These are phyloP conservation scores for Aspergillus clavatus DNA, from an alignment of 2,329 filamentous ascomycete genomes.

Conservation along the genomic window DNA sequence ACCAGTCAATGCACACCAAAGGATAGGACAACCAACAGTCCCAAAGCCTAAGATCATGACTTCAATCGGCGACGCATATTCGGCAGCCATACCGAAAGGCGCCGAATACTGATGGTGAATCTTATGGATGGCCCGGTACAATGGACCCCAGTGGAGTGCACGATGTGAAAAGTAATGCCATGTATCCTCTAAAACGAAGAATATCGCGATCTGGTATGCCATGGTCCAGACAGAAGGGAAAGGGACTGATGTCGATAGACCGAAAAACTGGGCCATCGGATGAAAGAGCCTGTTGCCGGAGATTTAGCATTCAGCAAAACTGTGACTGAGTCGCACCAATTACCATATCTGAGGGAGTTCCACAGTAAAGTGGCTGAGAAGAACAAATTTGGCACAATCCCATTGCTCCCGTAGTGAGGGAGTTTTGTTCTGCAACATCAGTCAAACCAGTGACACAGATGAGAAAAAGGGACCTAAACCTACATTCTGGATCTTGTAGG, in stretches of 20 bases:
- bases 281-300: conserved; percentile 67
- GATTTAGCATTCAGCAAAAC: conserved; percentile 6
- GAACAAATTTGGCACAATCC: conserved; percentile 86
- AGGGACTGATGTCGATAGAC: conserved; percentile 79
- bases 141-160: conserved; percentile 83
- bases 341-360: conserved; percentile 96
- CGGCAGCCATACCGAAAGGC: conserved; percentile 90
- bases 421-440: conserved; percentile 61
- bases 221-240: conserved; percentile 85
- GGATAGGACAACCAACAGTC: conserved; percentile 72
- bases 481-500: conserved; percentile 91
- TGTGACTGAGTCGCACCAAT: neutral
- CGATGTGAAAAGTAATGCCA: conserved; percentile 99
- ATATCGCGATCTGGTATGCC: conserved; percentile 82
- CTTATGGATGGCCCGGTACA: conserved; percentile 97
- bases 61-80: conserved; percentile 97
- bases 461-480: conserved; percentile 26
- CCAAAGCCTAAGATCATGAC: conserved; percentile 91
- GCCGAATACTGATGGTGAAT: conserved; percentile 99
- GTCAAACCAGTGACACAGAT: conserved; percentile 1
- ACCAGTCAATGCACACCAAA: conserved; percentile 76
- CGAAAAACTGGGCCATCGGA: conserved; percentile 87
- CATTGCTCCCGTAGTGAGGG: conserved; percentile 92
- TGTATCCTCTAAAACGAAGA: conserved; percentile 92
- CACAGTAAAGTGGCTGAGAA: conserved; percentile 94